Percentiles rank a stretch among this genome's conserved stretches.
These are phyloP conservation scores for Solanum tarijense DNA, from an alignment of 257 asterid genomes.

Conservation along the genomic window DNA sequence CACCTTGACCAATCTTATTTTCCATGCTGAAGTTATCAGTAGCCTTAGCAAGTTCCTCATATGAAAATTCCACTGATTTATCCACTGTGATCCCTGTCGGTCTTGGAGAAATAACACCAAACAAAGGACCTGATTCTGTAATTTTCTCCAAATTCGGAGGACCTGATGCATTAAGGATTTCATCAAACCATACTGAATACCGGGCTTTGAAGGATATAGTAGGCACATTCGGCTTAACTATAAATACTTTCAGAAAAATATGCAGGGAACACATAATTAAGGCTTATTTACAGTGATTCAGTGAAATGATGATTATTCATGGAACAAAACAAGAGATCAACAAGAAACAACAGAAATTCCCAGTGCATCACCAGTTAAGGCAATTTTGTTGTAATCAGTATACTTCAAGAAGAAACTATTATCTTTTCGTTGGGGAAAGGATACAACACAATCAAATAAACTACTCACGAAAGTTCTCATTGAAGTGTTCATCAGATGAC, in stretches of 20 bases:
- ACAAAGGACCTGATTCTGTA: slow-evolving; percentile 31
- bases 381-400: background rate
- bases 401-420: background rate
- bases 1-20: slow-evolving; percentile 82
- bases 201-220: background rate
- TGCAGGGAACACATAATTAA: background rate
- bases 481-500: slow-evolving; percentile 11
- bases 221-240: background rate
- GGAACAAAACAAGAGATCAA: background rate
- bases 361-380: background rate
- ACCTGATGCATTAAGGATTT: slow-evolving; percentile 18
- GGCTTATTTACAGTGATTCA: slow-evolving; percentile 29
- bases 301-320: slow-evolving; percentile 7
- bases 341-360: background rate
- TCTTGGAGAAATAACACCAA: slow-evolving; percentile 27
- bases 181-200: background rate
- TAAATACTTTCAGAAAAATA: background rate
- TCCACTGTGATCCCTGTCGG: slow-evolving; percentile 65
- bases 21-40: slow-evolving; percentile 45
- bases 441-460: background rate
- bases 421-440: background rate
- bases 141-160: slow-evolving; percentile 16
- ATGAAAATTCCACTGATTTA: slow-evolving; percentile 73
- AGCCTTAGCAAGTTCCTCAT: slow-evolving; percentile 62
- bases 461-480: background rate